A percentile compares a stretch with the other conserved stretches of the same genome.
These are phyloP conservation scores for Globisporangium polare DNA, from an alignment of 352 stramenopile species.

Conservation along the genomic window DNA sequence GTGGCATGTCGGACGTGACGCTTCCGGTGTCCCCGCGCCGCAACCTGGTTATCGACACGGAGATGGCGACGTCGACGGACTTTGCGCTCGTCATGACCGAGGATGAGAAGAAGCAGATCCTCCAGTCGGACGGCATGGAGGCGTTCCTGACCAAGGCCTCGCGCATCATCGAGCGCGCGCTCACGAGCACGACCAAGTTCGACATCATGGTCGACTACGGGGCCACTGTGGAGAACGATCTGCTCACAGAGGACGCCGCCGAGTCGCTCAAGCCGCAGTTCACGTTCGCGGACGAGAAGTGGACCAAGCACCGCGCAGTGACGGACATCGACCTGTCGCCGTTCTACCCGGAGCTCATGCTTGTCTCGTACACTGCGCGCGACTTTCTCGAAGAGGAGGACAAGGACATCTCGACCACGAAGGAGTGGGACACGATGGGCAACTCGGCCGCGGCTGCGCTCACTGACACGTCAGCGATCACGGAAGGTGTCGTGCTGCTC, in stretches of 20 bases:
- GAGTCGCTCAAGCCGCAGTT: constrained; percentile 72
- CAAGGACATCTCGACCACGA: constrained; percentile 44
- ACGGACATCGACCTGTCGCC: constrained; percentile 81
- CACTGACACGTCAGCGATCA: constrained; percentile 54
- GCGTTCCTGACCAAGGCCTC: constrained; percentile 72
- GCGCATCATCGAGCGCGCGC: constrained; percentile 71
- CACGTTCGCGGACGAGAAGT: constrained; percentile 74
- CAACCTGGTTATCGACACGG: constrained; percentile 47
- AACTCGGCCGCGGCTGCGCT: constrained; percentile 45
- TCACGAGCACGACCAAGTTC: constrained; percentile 73
- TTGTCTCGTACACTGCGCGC: constrained; percentile 60
- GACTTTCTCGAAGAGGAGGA: constrained; percentile 75
- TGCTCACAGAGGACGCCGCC: constrained; percentile 42
- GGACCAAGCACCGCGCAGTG: constrained; percentile 76
- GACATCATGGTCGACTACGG: constrained; percentile 87
- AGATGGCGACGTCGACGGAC: constrained; percentile 27
- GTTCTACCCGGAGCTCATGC: constrained; percentile 78
- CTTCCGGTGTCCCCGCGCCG: constrained; percentile 38
- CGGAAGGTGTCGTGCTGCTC: constrained; percentile 77
- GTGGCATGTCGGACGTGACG: constrained; percentile 21
- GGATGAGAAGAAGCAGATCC: constrained; percentile 63
- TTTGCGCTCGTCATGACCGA: constrained; percentile 26
- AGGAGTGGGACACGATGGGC: constrained; percentile 73
- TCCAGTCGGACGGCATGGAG: constrained; percentile 77
- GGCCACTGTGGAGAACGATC: constrained; percentile 63